Evolutionary conservation across 192 early-diverging fungal genomes (phyloP), one percentile per base, ranked within the genome.

Genomic region (Backusella sp.): DNA sequence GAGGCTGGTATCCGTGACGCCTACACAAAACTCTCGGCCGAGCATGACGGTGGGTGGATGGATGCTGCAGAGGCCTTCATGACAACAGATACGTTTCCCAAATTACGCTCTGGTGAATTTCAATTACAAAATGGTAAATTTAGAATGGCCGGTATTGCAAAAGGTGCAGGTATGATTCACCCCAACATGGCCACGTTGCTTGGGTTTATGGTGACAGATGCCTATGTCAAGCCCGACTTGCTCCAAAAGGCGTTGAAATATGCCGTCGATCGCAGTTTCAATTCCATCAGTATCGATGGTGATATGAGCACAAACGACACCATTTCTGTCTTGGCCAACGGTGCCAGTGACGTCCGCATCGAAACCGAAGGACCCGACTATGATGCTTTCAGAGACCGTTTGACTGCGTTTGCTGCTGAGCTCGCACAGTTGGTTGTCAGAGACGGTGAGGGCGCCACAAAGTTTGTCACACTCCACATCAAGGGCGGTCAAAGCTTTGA

Each of bases 131-230:
- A 78, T 28, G 72, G 77, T 12, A 72, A 76, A 7, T 95, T 92
- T 72, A 81, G 90, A n/a, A 91, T 99, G 88, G 96, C 96, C 0
- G 97, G 97, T 19, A 96, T 97, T 82, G 91, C 91, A 23, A 99
- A 99, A 85, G 97, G 97, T 41, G 97, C 97, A 5, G 97, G 97
- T 11, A 97, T 97, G 97, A 97, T 99, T 70, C 97, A 99, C 79
- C 97, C 97, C 12, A 95, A 98, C 83, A 99, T 99, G 97, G 97
- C 96, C 15, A 99, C 97, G 7, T 83, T 99, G 76, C 86, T 99
- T 41, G 91, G 91, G 8, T 90, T 92, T 17, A 85, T 98, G 14
- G 94, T 95, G 66, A 99, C 97, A 0, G 97, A 99, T 83, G 86
- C 89, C 7, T 76, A 87, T 12, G 84, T 99, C 8, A 77, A 87